Evolutionary conservation across 176 grass and related monocot species (phyloP), one percentile per base, ranked within the genome.

Genomic region (Oryza meyeriana): DNA sequence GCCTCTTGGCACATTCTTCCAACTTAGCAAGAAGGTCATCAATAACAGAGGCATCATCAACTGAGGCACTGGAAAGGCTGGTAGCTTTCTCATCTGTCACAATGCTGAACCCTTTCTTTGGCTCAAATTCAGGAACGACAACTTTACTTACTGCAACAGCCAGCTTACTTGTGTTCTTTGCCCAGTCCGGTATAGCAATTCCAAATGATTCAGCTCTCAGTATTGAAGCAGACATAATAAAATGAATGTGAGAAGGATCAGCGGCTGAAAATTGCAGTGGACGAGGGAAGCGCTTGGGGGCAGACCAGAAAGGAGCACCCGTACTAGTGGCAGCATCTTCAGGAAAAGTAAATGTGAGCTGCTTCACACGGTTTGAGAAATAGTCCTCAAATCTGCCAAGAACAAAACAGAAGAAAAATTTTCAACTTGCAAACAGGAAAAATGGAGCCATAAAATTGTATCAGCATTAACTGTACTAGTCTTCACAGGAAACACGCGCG

Each of bases 331-430:
- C 70, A 40, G 91, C 82, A 85, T 94, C 84, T 87, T 94, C 91
- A 32, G 94, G 94, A 74, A 94, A 89, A 24, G 89, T 94, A 79
- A 89, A 94, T n/a, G 91, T 94, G n/a, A 97, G 88, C 66, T 94
- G 94, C 71, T 97, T 97, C 74, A 97, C 84, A 29, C 89, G 75
- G 57, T 94, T 97, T 14, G 82, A 84, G 69, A 97, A 97, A 92
- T 91, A 94, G 76, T 91, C 91, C 77, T 97, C 94, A 85, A 94
- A 97, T 84, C 91, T 94, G 86, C 27, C 32, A 71, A 75, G 10
- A 76, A 29, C 32, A 18, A 12, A 72, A 25, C 39, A 39, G 13
- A 72, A 47, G 42, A 4, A 6, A 24, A 58, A 13, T 27, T 40
- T 33, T 78, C 25, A 83, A 57, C 58, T 65, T 83, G 58, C 58